A percentile compares a stretch with the other conserved stretches of the same genome.
Conservation (phyloP, 345 rosid genomes). For the Lepidium aucheri region DNA sequence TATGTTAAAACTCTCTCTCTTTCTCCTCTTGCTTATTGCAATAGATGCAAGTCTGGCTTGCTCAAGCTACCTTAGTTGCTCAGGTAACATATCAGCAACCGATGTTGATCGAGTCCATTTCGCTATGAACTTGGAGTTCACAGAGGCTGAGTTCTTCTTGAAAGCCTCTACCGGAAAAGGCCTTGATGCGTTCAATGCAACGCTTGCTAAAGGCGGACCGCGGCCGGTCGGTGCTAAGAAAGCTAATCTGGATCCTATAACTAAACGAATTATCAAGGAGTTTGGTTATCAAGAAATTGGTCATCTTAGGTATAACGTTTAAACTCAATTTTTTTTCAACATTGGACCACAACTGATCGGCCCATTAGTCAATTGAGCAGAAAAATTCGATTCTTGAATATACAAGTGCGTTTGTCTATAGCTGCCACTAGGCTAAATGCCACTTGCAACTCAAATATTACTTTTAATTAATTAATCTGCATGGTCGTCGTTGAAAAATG, state of each 20-base stretch:
- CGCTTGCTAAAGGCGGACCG: conserved; percentile 51
- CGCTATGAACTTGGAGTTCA: conserved; percentile 55
- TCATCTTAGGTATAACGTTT: conserved; percentile 43
- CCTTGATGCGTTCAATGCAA: conserved; percentile 37
- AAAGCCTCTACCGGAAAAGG: conserved; percentile 44
- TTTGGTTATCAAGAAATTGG: conserved; percentile 68
- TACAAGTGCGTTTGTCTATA: no score
- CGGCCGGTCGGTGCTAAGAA: conserved; percentile 37
- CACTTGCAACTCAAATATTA: no score
- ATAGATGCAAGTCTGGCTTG: background rate
- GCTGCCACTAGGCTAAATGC: no score
- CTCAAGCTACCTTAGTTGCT: background rate
- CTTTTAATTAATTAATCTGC: background rate
- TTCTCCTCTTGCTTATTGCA: conserved; percentile 8
- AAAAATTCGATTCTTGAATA: no score
- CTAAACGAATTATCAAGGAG: conserved; percentile 40
- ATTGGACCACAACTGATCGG: no score
- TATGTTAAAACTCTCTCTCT: conserved; percentile 7
- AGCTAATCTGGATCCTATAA: conserved; percentile 48
- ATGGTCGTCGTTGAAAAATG: no score
- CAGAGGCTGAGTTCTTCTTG: conserved; percentile 56
- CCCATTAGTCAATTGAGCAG: no score
- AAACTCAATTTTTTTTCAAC: no score
- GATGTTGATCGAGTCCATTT: conserved; percentile 44
- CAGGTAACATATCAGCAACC: conserved; percentile 14